Base-by-base conservation (phyloP, 2,329 filamentous ascomycete species). In the Hypoxylon sp. region DNA sequence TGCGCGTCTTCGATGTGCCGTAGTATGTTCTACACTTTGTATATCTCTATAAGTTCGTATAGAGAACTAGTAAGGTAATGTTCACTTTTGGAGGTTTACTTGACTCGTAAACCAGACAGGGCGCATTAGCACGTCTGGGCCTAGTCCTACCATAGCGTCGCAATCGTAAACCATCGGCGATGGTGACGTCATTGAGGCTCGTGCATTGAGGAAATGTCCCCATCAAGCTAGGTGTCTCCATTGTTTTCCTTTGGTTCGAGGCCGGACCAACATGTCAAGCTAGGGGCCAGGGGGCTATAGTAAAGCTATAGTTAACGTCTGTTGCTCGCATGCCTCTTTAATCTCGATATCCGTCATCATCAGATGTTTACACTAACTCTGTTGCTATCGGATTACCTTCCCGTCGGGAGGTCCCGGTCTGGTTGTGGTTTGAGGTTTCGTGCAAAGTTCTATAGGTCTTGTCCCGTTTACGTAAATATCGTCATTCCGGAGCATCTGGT, bases 111-210 rank as follows among this genome's bases (percentile, higher is more conserved):
- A 9, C 8, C 16, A 41, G n/a, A 9, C 8, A 41, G 37, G 16
- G 7, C 37, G 37, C 37, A 21, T 41, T 41, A n/a, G 16, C 37
- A 11, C 8, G 16, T 19, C n/a, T 19, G 37, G 6, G 16, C 37
- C n/a, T 39, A 39, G 37, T 39, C 37, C 23, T 29, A 29, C 14
- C 12, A 9, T 11, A 21, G 41, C 16, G 54, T 12, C 6, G 34
- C 25, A 11, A 37, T 25, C 37, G 47, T 21, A 1, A n/a, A 6
- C 12, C n/a, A 29, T 27, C 16, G 9, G 21, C 21, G 5, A 27
- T 54, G 6, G 19, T 63, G 63, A 63, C 54, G 60, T 67, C 63
- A 67, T 57, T 67, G 63, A 67, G 41, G 64, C 34, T 64, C 25
- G 60, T 61, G 60, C 61, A 5, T 56, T 60, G 16, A 30, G 46